Conservation (phyloP, 2,329 filamentous ascomycete genomes). For the Colletotrichum destructivum region DNA sequence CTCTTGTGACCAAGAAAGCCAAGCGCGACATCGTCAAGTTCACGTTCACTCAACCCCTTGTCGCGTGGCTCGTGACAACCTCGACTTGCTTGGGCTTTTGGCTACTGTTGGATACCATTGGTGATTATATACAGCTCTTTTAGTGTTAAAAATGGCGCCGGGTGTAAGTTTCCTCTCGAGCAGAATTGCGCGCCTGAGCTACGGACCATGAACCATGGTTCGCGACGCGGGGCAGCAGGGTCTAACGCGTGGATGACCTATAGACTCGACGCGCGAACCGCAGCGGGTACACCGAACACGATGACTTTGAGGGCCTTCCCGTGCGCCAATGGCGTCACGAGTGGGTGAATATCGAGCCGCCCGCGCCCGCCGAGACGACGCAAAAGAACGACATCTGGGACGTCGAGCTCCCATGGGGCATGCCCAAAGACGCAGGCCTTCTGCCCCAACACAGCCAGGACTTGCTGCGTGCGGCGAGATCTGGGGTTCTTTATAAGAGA, state of each 20-base stretch:
- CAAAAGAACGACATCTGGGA: conserved; percentile 79
- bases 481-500: conserved; percentile 82
- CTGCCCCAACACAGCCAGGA: conserved; percentile 86
- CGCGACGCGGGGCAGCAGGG: conserved; percentile 48
- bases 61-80: conserved; percentile 20
- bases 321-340: conserved; percentile 91
- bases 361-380: conserved; percentile 73
- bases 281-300: conserved; percentile 70
- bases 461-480: conserved; percentile 84
- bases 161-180: conserved; percentile 50
- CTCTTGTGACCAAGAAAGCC: neutral
- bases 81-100: neutral
- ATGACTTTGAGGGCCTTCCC: conserved; percentile 81
- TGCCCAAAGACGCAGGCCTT: conserved; percentile 89
- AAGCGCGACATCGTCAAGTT: neutral
- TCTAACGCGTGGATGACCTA: conserved; percentile 38
- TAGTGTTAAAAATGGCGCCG: conserved; percentile 54
- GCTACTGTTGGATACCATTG: conserved; percentile 5
- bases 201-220: too few relatives aligned
- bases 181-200: neutral
- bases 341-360: conserved; percentile 77
- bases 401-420: conserved; percentile 80
- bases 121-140: neutral
- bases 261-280: conserved; percentile 72
- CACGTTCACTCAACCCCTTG: neutral